phyloP scores from a whole-genome alignment of 139 green algal genomes.

The Micractinium conductrix region DNA sequence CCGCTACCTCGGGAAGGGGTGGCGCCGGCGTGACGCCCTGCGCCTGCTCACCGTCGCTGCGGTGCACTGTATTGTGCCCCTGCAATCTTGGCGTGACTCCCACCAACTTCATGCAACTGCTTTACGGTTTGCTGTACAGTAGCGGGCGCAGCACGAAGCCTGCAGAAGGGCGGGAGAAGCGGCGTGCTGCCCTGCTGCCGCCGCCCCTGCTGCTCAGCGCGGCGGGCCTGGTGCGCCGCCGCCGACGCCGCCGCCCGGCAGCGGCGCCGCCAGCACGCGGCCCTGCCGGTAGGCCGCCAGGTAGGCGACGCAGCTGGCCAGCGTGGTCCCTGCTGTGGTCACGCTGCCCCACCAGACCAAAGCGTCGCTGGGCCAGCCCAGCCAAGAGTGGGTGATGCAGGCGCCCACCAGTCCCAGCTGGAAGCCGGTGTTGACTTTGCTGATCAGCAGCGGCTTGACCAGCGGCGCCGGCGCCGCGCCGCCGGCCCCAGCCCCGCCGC shows the following conservation, averaged over 20 bases:
- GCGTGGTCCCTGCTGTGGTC: constrained; percentile 63
- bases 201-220: too few relatives aligned
- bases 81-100: not conserved
- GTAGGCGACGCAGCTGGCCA: constrained; percentile 71
- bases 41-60: too few relatives aligned
- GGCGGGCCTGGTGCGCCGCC: too few relatives aligned
- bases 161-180: not conserved
- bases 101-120: too few relatives aligned
- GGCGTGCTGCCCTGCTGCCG: not conserved
- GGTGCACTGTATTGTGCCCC: too few relatives aligned
- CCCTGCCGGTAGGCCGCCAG: constrained; percentile 37
- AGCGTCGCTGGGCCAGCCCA: constrained; percentile 58
- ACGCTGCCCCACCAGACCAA: constrained; percentile 49
- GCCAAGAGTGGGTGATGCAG: constrained; percentile 66
- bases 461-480: constrained; percentile 27
- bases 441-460: constrained; percentile 78
- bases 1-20: not conserved
- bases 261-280: constrained; percentile 36
- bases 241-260: too few relatives aligned
- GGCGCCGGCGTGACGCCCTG: not conserved
- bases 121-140: too few relatives aligned
- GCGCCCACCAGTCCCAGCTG: constrained; percentile 75
- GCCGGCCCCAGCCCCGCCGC: not conserved
- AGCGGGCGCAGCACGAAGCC: too few relatives aligned
- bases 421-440: constrained; percentile 84